Evolutionary conservation across 345 rosid species (phyloP).

Genomic region (Sonneratia alba): DNA sequence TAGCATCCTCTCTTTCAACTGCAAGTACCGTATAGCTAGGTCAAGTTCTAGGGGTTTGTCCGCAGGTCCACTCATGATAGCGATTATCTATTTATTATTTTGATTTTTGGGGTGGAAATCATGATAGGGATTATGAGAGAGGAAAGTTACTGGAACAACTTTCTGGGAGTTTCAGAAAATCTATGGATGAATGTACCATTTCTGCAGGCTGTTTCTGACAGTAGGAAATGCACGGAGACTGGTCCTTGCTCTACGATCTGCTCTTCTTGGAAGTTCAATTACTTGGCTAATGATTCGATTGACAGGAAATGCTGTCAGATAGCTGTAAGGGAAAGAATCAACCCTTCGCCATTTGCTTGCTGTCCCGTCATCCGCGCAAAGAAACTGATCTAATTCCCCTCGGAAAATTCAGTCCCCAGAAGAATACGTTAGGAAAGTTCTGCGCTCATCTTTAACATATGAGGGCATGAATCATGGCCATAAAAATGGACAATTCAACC

Average conservation of each 20-base stretch:
- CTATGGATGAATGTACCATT: background rate
- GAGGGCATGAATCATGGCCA: too few relatives aligned
- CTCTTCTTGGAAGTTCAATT: background rate
- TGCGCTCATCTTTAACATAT: too few relatives aligned
- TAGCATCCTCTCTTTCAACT: too few relatives aligned
- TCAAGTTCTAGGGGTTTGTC: too few relatives aligned
- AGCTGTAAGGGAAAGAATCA: background rate
- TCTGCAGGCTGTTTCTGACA: background rate
- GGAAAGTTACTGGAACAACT: background rate
- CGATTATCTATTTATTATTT: too few relatives aligned
- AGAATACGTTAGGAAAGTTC: too few relatives aligned
- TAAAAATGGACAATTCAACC: too few relatives aligned
- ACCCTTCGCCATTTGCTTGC: background rate
- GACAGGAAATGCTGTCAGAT: background rate
- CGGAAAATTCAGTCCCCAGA: too few relatives aligned
- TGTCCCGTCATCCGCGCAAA: background rate
- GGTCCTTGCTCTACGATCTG: background rate
- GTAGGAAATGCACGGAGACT: background rate
- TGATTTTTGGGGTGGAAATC: too few relatives aligned
- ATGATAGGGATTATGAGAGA: background rate
- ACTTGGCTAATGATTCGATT: background rate
- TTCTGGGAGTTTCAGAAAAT: conserved; percentile 3
- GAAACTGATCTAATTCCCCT: background rate
- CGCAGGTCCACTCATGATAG: too few relatives aligned
- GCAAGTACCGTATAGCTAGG: too few relatives aligned